These are phyloP conservation scores for Ustilago trichophora DNA, from an alignment of 1,284 basidiomycete genomes.

Conservation along the genomic window DNA sequence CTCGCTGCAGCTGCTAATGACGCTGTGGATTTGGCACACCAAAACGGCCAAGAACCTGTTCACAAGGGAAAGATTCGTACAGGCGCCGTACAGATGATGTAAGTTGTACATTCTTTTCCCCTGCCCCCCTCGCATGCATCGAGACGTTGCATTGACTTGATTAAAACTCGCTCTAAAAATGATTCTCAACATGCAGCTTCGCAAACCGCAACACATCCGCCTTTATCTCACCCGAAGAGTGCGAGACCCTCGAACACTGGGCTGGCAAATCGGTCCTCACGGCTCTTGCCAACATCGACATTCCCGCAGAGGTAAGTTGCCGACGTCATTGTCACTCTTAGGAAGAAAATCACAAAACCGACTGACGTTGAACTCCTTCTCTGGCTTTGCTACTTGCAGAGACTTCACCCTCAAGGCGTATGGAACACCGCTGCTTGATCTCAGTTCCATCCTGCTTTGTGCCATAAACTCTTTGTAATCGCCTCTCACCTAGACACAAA, in stretches of 20 bases:
- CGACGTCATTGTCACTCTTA: too few species aligned
- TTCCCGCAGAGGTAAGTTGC: slow-evolving; percentile 42
- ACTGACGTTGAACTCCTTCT: too few species aligned
- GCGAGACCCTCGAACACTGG: slow-evolving; percentile 75
- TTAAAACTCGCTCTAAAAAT: too few species aligned
- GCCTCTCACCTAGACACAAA: too few species aligned
- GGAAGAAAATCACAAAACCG: too few species aligned
- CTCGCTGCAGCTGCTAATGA: slow-evolving; percentile 53
- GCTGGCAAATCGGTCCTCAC: slow-evolving; percentile 72
- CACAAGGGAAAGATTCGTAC: slow-evolving; percentile 73
- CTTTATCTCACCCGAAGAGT: slow-evolving; percentile 79
- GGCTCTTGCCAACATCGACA: slow-evolving; percentile 67
- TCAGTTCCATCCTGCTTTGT: too few species aligned
- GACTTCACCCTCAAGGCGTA: slow-evolving; percentile 45
- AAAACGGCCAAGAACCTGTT: slow-evolving; percentile 16
- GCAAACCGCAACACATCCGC: slow-evolving; percentile 78
- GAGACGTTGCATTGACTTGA: too few species aligned
- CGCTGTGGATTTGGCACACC: slow-evolving; percentile 23
- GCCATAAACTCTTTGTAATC: too few species aligned
- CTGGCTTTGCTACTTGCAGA: too few species aligned
- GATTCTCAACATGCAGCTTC: too few species aligned
- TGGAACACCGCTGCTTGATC: slow-evolving; percentile 21
- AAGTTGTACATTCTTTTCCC: too few species aligned
- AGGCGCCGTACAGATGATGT: slow-evolving; percentile 80
- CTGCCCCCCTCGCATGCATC: too few species aligned